Base-by-base conservation (phyloP, 805 yeast genomes). In the Komagataella kurtzmanii region DNA sequence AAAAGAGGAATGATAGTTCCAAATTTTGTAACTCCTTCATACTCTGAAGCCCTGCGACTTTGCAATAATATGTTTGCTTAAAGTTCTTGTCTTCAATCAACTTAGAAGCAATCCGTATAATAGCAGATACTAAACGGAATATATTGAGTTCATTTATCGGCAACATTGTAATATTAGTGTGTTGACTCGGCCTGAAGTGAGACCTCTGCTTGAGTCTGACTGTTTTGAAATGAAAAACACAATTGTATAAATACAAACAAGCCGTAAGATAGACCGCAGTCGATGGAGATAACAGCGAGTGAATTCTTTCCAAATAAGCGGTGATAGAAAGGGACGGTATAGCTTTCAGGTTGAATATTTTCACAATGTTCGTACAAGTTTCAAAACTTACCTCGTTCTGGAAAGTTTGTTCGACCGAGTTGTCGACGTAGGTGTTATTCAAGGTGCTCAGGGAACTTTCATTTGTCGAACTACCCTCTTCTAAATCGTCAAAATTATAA, bases 81-180 rank as follows among this genome's bases (percentile, higher is more conserved):
- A 65, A 73, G 57, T 73, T 69, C 47, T 72, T 65, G 55, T 73
- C 78, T 54, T 73, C 78, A 23, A 73, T 60, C 43, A 68, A 59
- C 54, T 73, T 73, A 21, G 65, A 63, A 45, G 75, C 64, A 21
- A 74, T 60, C 45, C 78, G 58, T 14, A 73, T 54, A 44, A 64
- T 61, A 2, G 75, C 68, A 52, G 73, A 59, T 7, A 71, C 56
- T 47, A 73, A 57, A 40, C 78, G 56, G 54, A 71, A 69, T 5
- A 66, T 70, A 52, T 73, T 73, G 48, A 66, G 56, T 6, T 61
- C 59, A 46, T 69, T 65, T 10, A 73, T 57, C 2, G 66, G 65
- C 24, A 65, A 51, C 63, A 65, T 49, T 44, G 52, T 46, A 3
- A 62, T 18, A 10, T 50, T 48, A 5, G 23, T 49, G 3, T 51